Evolutionary conservation across 1,284 basidiomycete genomes (phyloP).

Genomic region (Lentinula novae-zelandiae): DNA sequence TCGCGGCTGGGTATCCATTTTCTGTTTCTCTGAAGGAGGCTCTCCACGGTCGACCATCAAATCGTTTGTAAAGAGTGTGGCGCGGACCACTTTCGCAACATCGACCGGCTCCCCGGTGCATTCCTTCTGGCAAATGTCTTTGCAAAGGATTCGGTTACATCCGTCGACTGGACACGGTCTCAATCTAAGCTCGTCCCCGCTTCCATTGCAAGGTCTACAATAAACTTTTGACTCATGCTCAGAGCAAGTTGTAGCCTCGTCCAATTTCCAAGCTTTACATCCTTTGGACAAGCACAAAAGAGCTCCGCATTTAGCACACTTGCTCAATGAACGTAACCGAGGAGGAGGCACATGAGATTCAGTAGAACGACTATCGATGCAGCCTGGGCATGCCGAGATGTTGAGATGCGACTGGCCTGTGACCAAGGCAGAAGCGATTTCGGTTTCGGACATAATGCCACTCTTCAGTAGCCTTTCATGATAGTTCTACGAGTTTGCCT

Average conservation of each 20-base stretch:
- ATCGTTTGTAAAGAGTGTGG: no score
- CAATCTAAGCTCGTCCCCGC: not conserved
- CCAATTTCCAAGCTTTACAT: not conserved
- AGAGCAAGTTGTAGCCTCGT: not conserved
- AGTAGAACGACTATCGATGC: not conserved
- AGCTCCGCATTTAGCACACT: no score
- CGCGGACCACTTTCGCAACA: no score
- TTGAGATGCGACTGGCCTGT: not conserved
- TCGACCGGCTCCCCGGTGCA: no score
- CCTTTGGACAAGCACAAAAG: not conserved
- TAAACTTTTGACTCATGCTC: not conserved
- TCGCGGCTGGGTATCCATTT: no score
- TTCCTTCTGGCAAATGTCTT: not conserved
- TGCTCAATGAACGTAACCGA: no score
- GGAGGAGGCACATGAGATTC: no score
- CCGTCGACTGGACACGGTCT: not conserved
- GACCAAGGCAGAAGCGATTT: not conserved
- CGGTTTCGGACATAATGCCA: not conserved
- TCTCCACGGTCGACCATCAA: no score
- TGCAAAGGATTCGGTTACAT: not conserved
- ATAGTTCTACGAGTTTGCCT: not conserved
- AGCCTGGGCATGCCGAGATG: not conserved
- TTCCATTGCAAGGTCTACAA: not conserved
- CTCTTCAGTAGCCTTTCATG: not conserved
- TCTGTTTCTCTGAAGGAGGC: no score